Conservation (phyloP, 108 stramenopile genomes). For the Fistulifera pelliculosa region DNA sequence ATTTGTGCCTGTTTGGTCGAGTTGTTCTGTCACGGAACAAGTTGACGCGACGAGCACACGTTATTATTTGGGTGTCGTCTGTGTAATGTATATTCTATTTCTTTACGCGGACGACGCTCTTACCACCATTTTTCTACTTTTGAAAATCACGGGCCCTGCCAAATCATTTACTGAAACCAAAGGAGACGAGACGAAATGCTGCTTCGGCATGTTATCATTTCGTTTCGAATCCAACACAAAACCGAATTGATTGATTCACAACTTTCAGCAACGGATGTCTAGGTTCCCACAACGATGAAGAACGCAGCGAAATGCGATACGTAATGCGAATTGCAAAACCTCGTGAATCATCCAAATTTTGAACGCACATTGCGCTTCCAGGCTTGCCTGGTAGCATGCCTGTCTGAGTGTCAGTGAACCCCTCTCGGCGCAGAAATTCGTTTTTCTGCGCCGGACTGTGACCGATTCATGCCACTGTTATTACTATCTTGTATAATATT, state of each 20-base stretch:
- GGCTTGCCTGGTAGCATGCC: slow-evolving; percentile 77
- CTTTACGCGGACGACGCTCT: slow-evolving; percentile 61
- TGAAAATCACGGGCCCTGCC: slow-evolving; percentile 1
- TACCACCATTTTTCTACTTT: slow-evolving; percentile 19
- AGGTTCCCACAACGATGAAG: slow-evolving; percentile 97
- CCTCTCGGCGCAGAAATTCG: slow-evolving; percentile 75
- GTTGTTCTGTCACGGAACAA: not conserved
- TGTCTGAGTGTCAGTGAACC: slow-evolving; percentile 84
- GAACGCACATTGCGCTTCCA: slow-evolving; percentile 94
- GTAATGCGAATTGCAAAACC: slow-evolving; percentile 94
- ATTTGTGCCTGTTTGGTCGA: slow-evolving; percentile 4
- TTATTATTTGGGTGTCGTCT: not conserved
- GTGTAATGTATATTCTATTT: not conserved
- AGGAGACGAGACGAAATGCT: slow-evolving; percentile 31
- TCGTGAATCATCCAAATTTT: slow-evolving; percentile 94
- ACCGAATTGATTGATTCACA: slow-evolving; percentile 28
- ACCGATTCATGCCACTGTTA: not conserved
- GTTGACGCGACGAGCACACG: not conserved
- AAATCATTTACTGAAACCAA: not conserved
- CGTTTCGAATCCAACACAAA: not conserved
- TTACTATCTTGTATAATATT: not conserved
- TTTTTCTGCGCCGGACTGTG: slow-evolving; percentile 14
- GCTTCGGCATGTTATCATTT: not conserved
- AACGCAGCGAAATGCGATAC: slow-evolving; percentile 98
- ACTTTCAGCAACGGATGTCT: slow-evolving; percentile 97